Evolutionary conservation across 2,329 filamentous ascomycete species (phyloP).

Genomic region (Elsinoe fawcettii): DNA sequence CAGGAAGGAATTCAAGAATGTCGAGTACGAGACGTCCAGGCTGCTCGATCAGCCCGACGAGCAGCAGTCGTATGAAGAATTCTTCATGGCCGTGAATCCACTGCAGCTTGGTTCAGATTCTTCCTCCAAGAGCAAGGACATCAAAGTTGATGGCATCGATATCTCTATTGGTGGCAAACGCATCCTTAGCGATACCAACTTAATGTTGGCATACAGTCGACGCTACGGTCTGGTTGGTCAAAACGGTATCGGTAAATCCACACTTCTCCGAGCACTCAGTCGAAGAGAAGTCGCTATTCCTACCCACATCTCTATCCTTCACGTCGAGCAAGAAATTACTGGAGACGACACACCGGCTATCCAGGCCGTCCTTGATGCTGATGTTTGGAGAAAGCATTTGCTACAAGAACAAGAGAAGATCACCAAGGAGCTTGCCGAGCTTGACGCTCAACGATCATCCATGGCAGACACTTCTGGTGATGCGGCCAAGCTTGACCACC

Average conservation of each 20-base stretch:
- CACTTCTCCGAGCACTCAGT: slow-evolving; percentile 83
- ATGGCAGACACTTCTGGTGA: slow-evolving; percentile 90
- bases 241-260: slow-evolving; percentile 88
- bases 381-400: slow-evolving; percentile 96
- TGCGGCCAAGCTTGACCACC: slow-evolving; percentile 73
- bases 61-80: slow-evolving; percentile 92
- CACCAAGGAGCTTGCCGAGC: slow-evolving; percentile 60
- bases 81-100: slow-evolving; percentile 99
- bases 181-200: slow-evolving; percentile 81
- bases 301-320: slow-evolving; percentile 95
- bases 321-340: slow-evolving; percentile 97
- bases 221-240: slow-evolving; percentile 96
- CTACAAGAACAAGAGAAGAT: slow-evolving; percentile 86
- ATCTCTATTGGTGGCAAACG: slow-evolving; percentile 82
- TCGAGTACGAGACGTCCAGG: slow-evolving; percentile 92
- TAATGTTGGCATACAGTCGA: slow-evolving; percentile 85
- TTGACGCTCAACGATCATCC: slow-evolving; percentile 68
- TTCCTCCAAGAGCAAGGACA: slow-evolving; percentile 83
- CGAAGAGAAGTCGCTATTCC: slow-evolving; percentile 91
- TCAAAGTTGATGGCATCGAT: slow-evolving; percentile 95
- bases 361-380: slow-evolving; percentile 91
- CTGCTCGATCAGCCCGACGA: slow-evolving; percentile 76
- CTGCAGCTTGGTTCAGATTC: slow-evolving; percentile 72
- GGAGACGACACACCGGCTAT: slow-evolving; percentile 93
- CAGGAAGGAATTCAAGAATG: slow-evolving; percentile 96